Evolutionary conservation across 495 filamentous ascomycete genomes (phyloP).

Genomic region (Penicillium canescens): DNA sequence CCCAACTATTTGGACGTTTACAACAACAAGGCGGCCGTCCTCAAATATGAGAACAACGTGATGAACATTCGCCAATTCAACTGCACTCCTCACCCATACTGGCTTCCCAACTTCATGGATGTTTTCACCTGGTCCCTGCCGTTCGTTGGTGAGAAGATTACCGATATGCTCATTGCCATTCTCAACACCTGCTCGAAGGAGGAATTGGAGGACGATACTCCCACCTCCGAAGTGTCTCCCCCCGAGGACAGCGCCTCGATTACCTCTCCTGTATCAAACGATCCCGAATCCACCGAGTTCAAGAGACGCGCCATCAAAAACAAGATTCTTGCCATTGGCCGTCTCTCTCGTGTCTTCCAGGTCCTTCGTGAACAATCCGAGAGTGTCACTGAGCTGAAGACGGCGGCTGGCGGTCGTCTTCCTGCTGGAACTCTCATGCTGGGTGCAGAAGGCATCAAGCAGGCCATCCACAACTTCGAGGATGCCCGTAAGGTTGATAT

Average conservation of each 20-base stretch:
- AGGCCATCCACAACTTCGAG: constrained; percentile 96
- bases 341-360: constrained; percentile 96
- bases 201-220: constrained; percentile 84
- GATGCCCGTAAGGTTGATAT: constrained; percentile 97
- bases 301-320: constrained; percentile 97
- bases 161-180: constrained; percentile 98
- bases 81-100: constrained; percentile 98
- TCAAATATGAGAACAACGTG: constrained; percentile 99
- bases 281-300: constrained; percentile 83
- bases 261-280: constrained; percentile 68
- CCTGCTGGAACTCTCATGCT: constrained; percentile 97
- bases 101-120: constrained; percentile 99
- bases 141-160: constrained; percentile 99
- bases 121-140: constrained; percentile 99
- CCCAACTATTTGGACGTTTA: constrained; percentile 99
- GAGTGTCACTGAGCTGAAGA: constrained; percentile 95
- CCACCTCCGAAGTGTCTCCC: constrained; percentile 54
- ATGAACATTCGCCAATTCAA: constrained; percentile 99
- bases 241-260: constrained; percentile 48
- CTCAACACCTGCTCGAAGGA: constrained; percentile 98
- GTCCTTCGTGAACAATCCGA: constrained; percentile 97
- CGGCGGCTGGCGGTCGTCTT: constrained; percentile 87
- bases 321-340: constrained; percentile 97
- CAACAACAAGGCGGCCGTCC: constrained; percentile 98
- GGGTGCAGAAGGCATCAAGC: constrained; percentile 96